A percentile compares a stretch with the other conserved stretches of the same genome.
phyloP scores from a whole-genome alignment of 208 protist species.

The Leishmania lainsoni region DNA sequence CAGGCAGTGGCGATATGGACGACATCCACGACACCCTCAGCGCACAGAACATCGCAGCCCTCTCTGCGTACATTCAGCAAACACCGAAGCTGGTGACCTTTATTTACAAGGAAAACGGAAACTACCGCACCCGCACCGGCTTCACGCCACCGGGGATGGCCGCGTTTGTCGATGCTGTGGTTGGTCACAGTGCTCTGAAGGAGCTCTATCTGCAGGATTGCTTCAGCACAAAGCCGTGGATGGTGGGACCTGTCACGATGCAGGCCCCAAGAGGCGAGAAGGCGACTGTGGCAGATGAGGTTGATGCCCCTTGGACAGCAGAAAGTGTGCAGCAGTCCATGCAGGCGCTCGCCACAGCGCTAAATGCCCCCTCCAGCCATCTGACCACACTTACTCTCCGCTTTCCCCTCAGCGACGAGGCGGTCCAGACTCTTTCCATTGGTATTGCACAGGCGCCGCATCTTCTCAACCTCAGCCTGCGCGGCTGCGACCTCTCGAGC shows the following conservation, averaged over 20 bases:
- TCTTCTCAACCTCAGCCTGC: slow-evolving; percentile 50
- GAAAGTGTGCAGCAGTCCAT: slow-evolving; percentile 37
- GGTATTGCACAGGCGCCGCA: slow-evolving; percentile 46
- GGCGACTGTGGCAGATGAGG: not conserved
- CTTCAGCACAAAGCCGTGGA: slow-evolving; percentile 41
- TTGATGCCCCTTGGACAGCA: slow-evolving; percentile 19
- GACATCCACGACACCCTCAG: slow-evolving; percentile 45
- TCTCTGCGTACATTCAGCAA: slow-evolving; percentile 32
- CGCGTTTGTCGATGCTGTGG: slow-evolving; percentile 34
- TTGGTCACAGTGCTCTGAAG: slow-evolving; percentile 30
- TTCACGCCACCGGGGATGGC: slow-evolving; percentile 41
- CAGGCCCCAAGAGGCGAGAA: slow-evolving; percentile 18
- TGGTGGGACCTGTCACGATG: slow-evolving; percentile 18
- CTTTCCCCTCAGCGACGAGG: slow-evolving; percentile 63
- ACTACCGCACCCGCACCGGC: slow-evolving; percentile 44
- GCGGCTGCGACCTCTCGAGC: slow-evolving; percentile 51
- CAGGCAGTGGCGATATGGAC: slow-evolving; percentile 30
- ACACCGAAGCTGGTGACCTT: slow-evolving; percentile 34
- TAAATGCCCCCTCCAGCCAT: slow-evolving; percentile 30
- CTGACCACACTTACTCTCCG: slow-evolving; percentile 54
- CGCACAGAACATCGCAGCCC: slow-evolving; percentile 17
- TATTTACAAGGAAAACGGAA: slow-evolving; percentile 52
- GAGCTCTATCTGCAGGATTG: slow-evolving; percentile 57
- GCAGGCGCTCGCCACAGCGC: slow-evolving; percentile 29
- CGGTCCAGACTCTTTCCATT: slow-evolving; percentile 33